phyloP scores from a whole-genome alignment of 768 basidiomycete genomes.

The Dioszegia crocea region DNA sequence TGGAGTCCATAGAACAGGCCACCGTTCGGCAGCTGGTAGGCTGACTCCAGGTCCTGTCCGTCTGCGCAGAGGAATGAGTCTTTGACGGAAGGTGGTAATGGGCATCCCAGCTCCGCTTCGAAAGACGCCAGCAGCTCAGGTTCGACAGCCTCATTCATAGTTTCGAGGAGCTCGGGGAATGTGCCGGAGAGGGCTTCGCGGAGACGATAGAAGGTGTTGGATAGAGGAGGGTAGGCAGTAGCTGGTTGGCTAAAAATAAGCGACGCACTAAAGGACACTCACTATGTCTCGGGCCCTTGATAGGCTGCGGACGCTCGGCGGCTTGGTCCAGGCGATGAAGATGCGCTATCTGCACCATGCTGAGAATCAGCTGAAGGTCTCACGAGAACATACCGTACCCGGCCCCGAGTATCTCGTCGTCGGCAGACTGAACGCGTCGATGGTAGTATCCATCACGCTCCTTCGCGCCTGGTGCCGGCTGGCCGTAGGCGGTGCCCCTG shows the following conservation, averaged over 20 bases:
- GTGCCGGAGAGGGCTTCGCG: slow-evolving; percentile 74
- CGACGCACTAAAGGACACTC: no score
- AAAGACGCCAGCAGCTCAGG: slow-evolving; percentile 73
- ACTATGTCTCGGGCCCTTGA: slow-evolving; percentile 26
- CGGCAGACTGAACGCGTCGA: slow-evolving; percentile 83
- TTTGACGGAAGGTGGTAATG: slow-evolving; percentile 75
- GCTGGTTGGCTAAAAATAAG: slow-evolving; percentile 17
- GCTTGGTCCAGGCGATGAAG: slow-evolving; percentile 43
- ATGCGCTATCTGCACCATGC: slow-evolving; percentile 22
- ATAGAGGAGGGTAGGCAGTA: slow-evolving; percentile 67
- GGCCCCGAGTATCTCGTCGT: slow-evolving; percentile 18
- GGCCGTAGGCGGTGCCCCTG: neutral
- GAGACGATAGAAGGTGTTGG: slow-evolving; percentile 76
- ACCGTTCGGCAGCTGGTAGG: slow-evolving; percentile 54
- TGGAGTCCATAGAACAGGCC: slow-evolving; percentile 94
- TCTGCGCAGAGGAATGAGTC: slow-evolving; percentile 85
- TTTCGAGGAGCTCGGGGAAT: slow-evolving; percentile 92
- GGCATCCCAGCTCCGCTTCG: slow-evolving; percentile 72
- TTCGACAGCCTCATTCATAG: slow-evolving; percentile 84
- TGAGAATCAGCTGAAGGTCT: neutral
- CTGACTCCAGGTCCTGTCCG: slow-evolving; percentile 72
- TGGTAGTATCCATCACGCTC: slow-evolving; percentile 66
- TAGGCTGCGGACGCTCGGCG: slow-evolving; percentile 20
- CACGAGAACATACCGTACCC: slow-evolving; percentile 13
- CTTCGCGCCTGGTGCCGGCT: slow-evolving; percentile 25